These are phyloP conservation scores for Diatrype stigma DNA, from an alignment of 2,329 filamentous ascomycete species.

Conservation along the genomic window DNA sequence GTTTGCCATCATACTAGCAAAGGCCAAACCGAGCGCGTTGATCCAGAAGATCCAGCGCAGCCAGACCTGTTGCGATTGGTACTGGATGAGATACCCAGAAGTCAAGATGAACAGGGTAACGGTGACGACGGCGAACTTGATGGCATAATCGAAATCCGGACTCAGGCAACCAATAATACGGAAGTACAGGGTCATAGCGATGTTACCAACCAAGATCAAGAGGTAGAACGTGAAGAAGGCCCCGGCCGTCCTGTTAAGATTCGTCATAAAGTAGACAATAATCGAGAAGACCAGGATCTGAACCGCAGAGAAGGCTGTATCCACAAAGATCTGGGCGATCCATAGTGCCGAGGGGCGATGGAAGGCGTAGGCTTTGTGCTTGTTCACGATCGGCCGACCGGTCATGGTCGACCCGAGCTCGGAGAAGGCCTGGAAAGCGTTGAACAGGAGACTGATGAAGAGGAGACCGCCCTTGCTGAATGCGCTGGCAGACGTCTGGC, in stretches of 20 bases:
- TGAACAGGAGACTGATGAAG: conserved; percentile 77
- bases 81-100: conserved; percentile 80
- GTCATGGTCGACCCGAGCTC: conserved; percentile 74
- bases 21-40: conserved; percentile 70
- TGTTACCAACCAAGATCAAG: conserved; percentile 63
- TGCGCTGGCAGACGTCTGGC: conserved; percentile 61
- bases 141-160: conserved; percentile 79
- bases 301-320: conserved; percentile 65
- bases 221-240: conserved; percentile 77
- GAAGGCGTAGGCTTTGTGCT: conserved; percentile 79
- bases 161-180: conserved; percentile 70
- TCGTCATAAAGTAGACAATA: conserved; percentile 77
- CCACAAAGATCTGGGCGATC: conserved; percentile 78
- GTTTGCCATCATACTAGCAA: conserved; percentile 79
- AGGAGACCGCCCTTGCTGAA: conserved; percentile 80
- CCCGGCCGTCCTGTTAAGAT: conserved; percentile 63
- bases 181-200: conserved; percentile 75
- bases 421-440: conserved; percentile 81
- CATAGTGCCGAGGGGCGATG: conserved; percentile 78
- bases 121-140: conserved; percentile 74
- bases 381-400: conserved; percentile 73
- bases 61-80: conserved; percentile 70
- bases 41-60: conserved; percentile 77
- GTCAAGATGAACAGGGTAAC: conserved; percentile 81
- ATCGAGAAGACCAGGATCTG: conserved; percentile 70